A percentile compares a stretch with the other conserved stretches of the same genome.
These are phyloP conservation scores for Zymoseptoria brevis DNA, from an alignment of 2,329 filamentous ascomycete genomes.

Conservation along the genomic window DNA sequence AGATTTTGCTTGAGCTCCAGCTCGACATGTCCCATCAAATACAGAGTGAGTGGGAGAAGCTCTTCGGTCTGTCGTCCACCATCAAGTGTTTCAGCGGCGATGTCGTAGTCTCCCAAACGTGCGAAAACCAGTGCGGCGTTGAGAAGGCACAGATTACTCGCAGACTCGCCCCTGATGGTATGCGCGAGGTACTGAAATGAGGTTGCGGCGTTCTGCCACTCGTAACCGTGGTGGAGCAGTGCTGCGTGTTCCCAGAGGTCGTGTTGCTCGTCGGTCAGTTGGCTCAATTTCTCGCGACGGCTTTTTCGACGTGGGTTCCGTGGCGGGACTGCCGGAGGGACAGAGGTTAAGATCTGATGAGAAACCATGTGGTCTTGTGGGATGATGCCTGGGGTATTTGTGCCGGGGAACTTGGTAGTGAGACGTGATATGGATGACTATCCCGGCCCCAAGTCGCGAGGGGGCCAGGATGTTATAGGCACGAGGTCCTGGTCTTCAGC, in stretches of 20 bases:
- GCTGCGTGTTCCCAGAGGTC: slow-evolving; percentile 31
- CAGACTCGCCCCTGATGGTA: slow-evolving; percentile 8
- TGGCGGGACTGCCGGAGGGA: background rate
- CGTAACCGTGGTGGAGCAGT: slow-evolving; percentile 26
- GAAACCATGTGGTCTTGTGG: background rate
- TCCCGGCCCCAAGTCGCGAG: background rate
- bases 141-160: slow-evolving; percentile 18
- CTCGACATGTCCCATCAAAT: slow-evolving; percentile 24
- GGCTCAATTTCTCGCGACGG: background rate
- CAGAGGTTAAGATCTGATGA: background rate
- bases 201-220: slow-evolving; percentile 26
- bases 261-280: slow-evolving; percentile 13
- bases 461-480: background rate
- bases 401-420: background rate
- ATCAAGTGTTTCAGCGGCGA: slow-evolving; percentile 18
- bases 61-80: slow-evolving; percentile 17
- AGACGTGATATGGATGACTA: background rate
- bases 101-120: slow-evolving; percentile 23
- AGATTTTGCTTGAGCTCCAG: slow-evolving; percentile 18
- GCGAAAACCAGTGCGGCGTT: slow-evolving; percentile 26
- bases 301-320: background rate
- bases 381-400: background rate
- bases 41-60: slow-evolving; percentile 18
- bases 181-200: slow-evolving; percentile 20
- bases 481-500: background rate